Conservation (phyloP, 2,329 filamentous ascomycete genomes). For the Exophiala bonariae region DNA sequence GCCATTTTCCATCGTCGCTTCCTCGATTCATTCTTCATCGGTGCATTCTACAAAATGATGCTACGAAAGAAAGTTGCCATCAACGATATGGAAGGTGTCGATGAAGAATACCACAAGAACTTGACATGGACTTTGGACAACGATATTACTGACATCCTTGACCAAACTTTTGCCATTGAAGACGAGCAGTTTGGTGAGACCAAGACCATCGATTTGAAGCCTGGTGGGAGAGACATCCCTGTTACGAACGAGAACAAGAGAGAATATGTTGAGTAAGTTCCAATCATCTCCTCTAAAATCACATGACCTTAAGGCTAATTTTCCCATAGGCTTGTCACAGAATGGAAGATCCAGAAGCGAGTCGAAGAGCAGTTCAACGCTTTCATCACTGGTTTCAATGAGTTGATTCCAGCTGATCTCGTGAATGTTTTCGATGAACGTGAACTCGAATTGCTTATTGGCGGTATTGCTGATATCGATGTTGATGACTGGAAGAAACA, state of each 20-base stretch:
- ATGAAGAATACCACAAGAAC: slow-evolving; percentile 95
- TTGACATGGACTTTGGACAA: slow-evolving; percentile 98
- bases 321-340: slow-evolving; percentile 73
- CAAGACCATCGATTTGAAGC: slow-evolving; percentile 90
- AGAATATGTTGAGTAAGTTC: slow-evolving; percentile 86
- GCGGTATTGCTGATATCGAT: slow-evolving; percentile 99
- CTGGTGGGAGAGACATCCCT: slow-evolving; percentile 83
- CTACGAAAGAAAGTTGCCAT: slow-evolving; percentile 87
- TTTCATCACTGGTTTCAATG: slow-evolving; percentile 96
- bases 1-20: slow-evolving; percentile 98
- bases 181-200: slow-evolving; percentile 96
- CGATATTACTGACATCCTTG: slow-evolving; percentile 90
- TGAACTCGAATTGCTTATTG: slow-evolving; percentile 92
- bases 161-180: slow-evolving; percentile 94
- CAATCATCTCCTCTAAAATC: neutral
- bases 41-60: slow-evolving; percentile 99
- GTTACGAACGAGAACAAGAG: slow-evolving; percentile 99
- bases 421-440: slow-evolving; percentile 99
- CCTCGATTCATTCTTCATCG: slow-evolving; percentile 98
- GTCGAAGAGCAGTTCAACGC: slow-evolving; percentile 98
- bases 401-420: slow-evolving; percentile 92
- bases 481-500: slow-evolving; percentile 99
- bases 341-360: slow-evolving; percentile 98
- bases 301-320: slow-evolving; percentile 5
- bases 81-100: slow-evolving; percentile 97